A percentile compares a stretch with the other conserved stretches of the same genome.
Conservation (phyloP, 768 basidiomycete species). For the Hydnomerulius pinastri region DNA sequence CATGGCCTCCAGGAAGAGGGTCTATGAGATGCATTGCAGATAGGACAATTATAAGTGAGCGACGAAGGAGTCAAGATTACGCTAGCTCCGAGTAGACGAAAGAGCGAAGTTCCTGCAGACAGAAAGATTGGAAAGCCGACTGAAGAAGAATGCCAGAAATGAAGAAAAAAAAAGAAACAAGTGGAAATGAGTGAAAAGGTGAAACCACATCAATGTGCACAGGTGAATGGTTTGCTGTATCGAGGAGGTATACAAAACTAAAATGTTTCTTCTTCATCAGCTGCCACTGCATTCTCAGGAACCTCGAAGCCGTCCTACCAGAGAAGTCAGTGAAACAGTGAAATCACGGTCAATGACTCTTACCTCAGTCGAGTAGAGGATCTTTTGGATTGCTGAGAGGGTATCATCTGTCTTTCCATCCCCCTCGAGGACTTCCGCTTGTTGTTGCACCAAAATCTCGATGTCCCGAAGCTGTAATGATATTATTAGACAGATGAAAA, state of each 20-base stretch:
- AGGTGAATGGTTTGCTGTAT: conserved; percentile 9
- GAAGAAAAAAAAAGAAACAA: conserved; percentile 13
- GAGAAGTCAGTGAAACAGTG: conserved; percentile 10
- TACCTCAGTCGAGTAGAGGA: conserved; percentile 95
- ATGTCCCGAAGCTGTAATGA: conserved; percentile 87
- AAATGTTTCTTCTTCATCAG: conserved; percentile 85
- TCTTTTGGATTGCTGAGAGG: conserved; percentile 83
- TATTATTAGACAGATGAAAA: conserved; percentile 7
- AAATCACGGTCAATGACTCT: conserved; percentile 18
- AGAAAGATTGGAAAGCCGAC: neutral
- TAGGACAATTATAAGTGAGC: conserved; percentile 25
- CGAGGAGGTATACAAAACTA: conserved; percentile 31
- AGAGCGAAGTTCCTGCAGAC: neutral
- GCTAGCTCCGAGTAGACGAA: conserved; percentile 18
- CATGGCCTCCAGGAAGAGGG: neutral
- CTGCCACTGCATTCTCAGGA: conserved; percentile 56
- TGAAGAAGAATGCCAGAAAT: conserved; percentile 14
- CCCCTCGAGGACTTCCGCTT: conserved; percentile 61
- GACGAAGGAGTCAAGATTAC: conserved; percentile 20
- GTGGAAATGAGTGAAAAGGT: conserved; percentile 14
- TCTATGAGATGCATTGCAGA: conserved; percentile 31
- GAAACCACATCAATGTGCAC: conserved; percentile 10
- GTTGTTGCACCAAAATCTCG: conserved; percentile 88
- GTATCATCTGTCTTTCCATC: conserved; percentile 59
- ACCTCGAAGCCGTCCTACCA: conserved; percentile 91